Evolutionary conservation across 805 yeast species (phyloP).

Genomic region (Candida broadrunensis): DNA sequence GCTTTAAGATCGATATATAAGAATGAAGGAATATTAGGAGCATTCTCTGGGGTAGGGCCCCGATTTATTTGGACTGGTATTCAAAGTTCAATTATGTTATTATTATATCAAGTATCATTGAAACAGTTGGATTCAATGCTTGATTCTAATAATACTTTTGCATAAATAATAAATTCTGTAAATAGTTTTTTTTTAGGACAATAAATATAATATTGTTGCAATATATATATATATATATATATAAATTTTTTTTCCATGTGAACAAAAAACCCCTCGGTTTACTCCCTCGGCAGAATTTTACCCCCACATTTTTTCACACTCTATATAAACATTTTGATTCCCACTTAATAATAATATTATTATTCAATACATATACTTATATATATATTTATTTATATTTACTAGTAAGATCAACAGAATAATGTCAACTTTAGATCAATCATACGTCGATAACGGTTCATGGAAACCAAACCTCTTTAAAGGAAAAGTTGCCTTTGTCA

Average conservation of each 20-base stretch:
- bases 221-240: no score
- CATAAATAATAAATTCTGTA: not conserved
- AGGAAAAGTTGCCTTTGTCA: conserved; percentile 84
- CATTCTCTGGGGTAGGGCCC: conserved; percentile 95
- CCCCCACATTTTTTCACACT: no score
- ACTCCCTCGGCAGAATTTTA: no score
- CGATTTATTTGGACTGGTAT: conserved; percentile 94
- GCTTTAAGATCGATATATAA: conserved; percentile 48
- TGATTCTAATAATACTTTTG: not conserved
- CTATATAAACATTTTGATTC: no score
- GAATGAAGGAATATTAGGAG: conserved; percentile 73
- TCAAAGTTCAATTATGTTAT: conserved; percentile 91
- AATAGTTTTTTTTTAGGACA: no score
- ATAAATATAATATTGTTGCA: no score
- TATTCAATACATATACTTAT: no score
- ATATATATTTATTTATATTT: no score
- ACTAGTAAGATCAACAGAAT: no score
- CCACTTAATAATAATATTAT: no score
- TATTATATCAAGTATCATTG: conserved; percentile 78
- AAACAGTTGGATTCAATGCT: conserved; percentile 41
- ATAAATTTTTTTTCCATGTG: no score
- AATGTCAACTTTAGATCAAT: conserved; percentile 24
- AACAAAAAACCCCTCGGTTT: no score
- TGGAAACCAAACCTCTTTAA: conserved; percentile 67
- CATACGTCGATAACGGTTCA: conserved; percentile 23